Percentiles rank a stretch among this genome's conserved stretches.
Conservation (phyloP, 208 protist species). For the Trypanosoma boissoni region DNA sequence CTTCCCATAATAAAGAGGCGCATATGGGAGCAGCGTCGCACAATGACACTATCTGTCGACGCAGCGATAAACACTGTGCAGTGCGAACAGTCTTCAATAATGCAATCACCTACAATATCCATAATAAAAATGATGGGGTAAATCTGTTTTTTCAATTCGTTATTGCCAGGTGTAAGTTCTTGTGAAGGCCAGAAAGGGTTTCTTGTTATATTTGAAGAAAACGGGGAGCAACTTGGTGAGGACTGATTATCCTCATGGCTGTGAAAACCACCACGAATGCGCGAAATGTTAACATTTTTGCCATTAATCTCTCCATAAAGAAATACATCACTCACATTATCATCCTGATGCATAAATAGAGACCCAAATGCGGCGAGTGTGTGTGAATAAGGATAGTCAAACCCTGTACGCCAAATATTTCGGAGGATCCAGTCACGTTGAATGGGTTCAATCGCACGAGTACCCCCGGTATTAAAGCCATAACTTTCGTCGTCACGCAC, state of each 20-base stretch:
- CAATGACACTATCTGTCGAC: slow-evolving; percentile 38
- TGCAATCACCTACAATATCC: slow-evolving; percentile 57
- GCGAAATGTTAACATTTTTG: slow-evolving; percentile 49
- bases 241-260: background rate
- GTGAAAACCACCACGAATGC: slow-evolving; percentile 39
- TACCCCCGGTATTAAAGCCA: background rate
- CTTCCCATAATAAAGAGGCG: slow-evolving; percentile 45
- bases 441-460: background rate
- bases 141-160: too few relatives aligned
- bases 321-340: slow-evolving; percentile 40
- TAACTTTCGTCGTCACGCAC: background rate
- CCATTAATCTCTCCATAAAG: slow-evolving; percentile 50
- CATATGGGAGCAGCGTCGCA: slow-evolving; percentile 54
- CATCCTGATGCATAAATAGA: slow-evolving; percentile 57
- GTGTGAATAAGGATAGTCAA: slow-evolving; percentile 66
- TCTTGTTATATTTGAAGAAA: slow-evolving; percentile 9
- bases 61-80: slow-evolving; percentile 73
- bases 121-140: slow-evolving; percentile 71
- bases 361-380: slow-evolving; percentile 41
- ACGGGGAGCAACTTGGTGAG: background rate
- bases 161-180: background rate
- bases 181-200: background rate
- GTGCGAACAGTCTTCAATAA: slow-evolving; percentile 57
- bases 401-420: slow-evolving; percentile 20
- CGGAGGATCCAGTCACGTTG: slow-evolving; percentile 14